Conservation (phyloP, 2,329 filamentous ascomycete species). For the Neurospora sp. region DNA sequence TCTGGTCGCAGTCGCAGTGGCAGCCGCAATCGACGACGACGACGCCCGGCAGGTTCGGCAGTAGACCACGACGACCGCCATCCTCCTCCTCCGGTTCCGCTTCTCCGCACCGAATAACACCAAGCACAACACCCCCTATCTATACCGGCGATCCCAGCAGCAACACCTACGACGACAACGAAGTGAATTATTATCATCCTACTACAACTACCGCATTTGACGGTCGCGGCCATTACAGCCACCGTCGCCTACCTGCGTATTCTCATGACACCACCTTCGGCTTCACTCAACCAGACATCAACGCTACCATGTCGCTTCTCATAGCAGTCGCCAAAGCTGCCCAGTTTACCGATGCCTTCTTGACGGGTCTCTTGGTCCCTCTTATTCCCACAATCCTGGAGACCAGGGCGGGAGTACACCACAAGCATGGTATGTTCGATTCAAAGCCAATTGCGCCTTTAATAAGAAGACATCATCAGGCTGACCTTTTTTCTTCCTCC, state of each 20-base stretch:
- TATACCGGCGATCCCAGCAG: not conserved
- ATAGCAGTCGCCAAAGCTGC: not conserved
- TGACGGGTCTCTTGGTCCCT: conserved; percentile 9
- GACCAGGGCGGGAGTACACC: conserved; percentile 5
- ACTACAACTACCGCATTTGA: not conserved
- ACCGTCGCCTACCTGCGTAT: not conserved
- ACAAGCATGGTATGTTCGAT: conserved; percentile 8
- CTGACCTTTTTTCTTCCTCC: not conserved
- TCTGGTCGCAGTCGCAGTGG: not conserved
- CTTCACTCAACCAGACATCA: not conserved
- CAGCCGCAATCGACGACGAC: not conserved
- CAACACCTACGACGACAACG: not conserved
- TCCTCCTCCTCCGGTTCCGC: not conserved
- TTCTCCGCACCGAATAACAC: not conserved
- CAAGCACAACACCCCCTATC: not conserved
- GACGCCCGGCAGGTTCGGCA: not conserved
- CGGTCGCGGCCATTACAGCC: not conserved
- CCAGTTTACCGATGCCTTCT: not conserved
- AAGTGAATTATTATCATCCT: not conserved
- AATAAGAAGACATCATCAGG: too few species aligned
- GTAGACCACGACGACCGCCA: not conserved
- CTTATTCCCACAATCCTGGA: conserved; percentile 14
- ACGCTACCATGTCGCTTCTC: not conserved
- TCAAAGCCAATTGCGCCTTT: not conserved
- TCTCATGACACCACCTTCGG: not conserved